A percentile compares a stretch with the other conserved stretches of the same genome.
Conservation (phyloP, 2,329 filamentous ascomycete genomes). For the Trematosphaeria pertusa region DNA sequence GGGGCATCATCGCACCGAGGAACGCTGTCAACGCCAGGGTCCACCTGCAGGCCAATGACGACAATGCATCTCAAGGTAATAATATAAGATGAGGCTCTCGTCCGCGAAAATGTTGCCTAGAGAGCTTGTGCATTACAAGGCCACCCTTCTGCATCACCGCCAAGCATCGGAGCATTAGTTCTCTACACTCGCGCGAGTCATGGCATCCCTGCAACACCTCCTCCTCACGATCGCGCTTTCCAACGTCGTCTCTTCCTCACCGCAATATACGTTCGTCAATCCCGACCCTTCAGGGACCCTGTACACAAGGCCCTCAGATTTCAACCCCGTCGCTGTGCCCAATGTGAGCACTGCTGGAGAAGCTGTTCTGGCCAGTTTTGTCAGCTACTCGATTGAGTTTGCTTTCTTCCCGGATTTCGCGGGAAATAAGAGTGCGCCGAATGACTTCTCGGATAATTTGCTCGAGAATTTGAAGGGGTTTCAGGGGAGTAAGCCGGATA, state of each 20-base stretch:
- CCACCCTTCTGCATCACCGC: too few species aligned
- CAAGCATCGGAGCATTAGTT: neutral
- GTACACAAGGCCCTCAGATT: neutral
- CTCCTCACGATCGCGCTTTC: neutral
- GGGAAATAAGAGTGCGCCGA: slow-evolving; percentile 62
- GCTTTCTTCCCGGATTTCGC: slow-evolving; percentile 62
- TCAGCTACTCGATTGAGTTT: slow-evolving; percentile 62
- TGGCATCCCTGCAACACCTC: neutral
- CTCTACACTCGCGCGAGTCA: neutral
- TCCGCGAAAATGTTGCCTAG: too few species aligned
- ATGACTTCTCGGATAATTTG: slow-evolving; percentile 66
- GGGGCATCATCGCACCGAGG: too few species aligned
- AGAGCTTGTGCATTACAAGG: too few species aligned
- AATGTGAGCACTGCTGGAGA: slow-evolving; percentile 14
- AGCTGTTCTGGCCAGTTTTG: slow-evolving; percentile 52
- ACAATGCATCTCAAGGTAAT: too few species aligned
- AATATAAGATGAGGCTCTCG: too few species aligned
- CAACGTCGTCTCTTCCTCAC: neutral
- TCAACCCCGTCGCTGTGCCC: neutral
- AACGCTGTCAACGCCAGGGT: too few species aligned
- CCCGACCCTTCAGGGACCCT: neutral
- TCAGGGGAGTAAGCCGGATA: slow-evolving; percentile 64
- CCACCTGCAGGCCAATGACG: too few species aligned
- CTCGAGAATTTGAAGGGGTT: slow-evolving; percentile 64
- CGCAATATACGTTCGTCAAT: neutral